phyloP scores from a whole-genome alignment of 768 basidiomycete genomes.

The Suillus subluteus region DNA sequence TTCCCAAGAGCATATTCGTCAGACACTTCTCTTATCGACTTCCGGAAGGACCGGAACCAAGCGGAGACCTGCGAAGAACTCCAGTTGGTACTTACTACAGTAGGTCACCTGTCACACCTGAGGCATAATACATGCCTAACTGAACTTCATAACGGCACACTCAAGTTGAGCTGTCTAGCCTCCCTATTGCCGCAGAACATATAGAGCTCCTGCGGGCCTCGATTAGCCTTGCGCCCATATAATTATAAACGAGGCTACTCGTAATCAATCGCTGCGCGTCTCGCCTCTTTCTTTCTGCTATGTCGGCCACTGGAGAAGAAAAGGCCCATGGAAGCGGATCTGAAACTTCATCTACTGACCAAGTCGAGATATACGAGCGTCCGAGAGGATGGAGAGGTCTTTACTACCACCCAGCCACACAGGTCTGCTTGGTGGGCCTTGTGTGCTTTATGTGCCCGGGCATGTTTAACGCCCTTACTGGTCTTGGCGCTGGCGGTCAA shows the following conservation, averaged over 20 bases:
- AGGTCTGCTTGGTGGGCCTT: slow-evolving; percentile 64
- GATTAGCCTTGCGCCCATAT: slow-evolving; percentile 5
- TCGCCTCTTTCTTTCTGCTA: slow-evolving; percentile 4
- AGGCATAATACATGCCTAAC: background rate
- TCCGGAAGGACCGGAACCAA: background rate
- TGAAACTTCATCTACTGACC: slow-evolving; percentile 1
- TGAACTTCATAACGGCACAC: background rate
- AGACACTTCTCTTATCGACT: slow-evolving; percentile 5
- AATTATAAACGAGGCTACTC: background rate
- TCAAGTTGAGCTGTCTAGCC: background rate
- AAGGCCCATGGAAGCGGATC: slow-evolving; percentile 9
- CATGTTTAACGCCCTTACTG: slow-evolving; percentile 79
- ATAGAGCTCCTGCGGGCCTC: background rate
- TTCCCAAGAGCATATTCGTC: background rate
- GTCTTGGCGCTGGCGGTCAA: slow-evolving; percentile 81
- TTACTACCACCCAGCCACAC: slow-evolving; percentile 55
- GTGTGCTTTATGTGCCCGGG: slow-evolving; percentile 66
- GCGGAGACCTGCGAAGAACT: slow-evolving; percentile 1
- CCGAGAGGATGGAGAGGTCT: slow-evolving; percentile 56
- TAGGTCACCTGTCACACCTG: background rate
- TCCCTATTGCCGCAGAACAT: background rate
- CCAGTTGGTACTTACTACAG: background rate
- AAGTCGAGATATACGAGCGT: slow-evolving; percentile 43
- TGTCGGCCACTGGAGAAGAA: slow-evolving; percentile 10
- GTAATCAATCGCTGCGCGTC: background rate